Evolutionary conservation across 2,329 filamentous ascomycete species (phyloP).

Genomic region (Nannizziopsis arthrosporioides): DNA sequence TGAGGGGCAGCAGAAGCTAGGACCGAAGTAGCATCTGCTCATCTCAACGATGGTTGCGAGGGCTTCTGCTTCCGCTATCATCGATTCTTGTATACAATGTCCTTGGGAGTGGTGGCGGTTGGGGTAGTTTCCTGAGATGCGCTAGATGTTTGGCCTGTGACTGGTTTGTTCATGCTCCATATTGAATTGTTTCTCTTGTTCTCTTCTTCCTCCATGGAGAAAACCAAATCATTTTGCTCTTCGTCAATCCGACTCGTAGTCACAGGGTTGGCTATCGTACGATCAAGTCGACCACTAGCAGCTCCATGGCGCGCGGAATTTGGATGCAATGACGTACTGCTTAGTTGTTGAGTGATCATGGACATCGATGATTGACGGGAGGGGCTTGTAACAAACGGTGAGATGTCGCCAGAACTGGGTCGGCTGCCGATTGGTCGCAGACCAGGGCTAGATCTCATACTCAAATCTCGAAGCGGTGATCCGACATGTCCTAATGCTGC

Average conservation of each 20-base stretch:
- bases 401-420: conserved; percentile 37
- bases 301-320: conserved; percentile 28
- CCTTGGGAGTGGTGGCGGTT: conserved; percentile 4
- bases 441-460: conserved; percentile 40
- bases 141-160: conserved; percentile 19
- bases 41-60: background rate
- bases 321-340: conserved; percentile 35
- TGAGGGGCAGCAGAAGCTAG: background rate
- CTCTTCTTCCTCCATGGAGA: conserved; percentile 42
- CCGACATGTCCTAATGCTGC: conserved; percentile 50
- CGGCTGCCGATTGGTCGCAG: conserved; percentile 41
- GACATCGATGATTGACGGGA: conserved; percentile 48
- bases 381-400: conserved; percentile 44
- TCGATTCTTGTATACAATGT: conserved; percentile 10
- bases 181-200: conserved; percentile 31
- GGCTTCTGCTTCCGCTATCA: background rate
- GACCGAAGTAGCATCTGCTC: background rate
- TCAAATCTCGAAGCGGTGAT: conserved; percentile 53
- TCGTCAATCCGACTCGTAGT: conserved; percentile 39
- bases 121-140: background rate
- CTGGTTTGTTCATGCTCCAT: conserved; percentile 27
- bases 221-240: conserved; percentile 38
- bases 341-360: conserved; percentile 50
- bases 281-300: conserved; percentile 30
- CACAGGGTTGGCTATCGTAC: conserved; percentile 36